Evolutionary conservation across 139 green algal species (phyloP).

Genomic region (Ettlia oleoabundans): DNA sequence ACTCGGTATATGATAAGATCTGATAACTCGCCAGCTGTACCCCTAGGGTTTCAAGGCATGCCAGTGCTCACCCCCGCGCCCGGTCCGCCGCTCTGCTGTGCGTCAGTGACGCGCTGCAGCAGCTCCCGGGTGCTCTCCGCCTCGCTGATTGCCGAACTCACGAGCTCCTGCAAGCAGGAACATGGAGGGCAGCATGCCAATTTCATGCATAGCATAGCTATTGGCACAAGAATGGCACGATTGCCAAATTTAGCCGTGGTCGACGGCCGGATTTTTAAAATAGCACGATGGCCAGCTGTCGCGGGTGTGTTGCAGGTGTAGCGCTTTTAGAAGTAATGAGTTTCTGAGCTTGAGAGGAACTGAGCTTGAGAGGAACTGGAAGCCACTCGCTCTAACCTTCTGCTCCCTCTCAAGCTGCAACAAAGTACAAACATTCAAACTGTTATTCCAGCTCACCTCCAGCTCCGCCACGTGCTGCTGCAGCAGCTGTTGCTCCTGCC

Average conservation of each 20-base stretch:
- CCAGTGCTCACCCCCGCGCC: not conserved
- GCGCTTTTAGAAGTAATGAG: no score
- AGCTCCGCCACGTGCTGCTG: not conserved
- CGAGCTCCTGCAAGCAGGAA: conserved; percentile 4
- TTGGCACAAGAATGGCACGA: not conserved
- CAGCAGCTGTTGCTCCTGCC: not conserved
- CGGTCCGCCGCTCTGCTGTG: not conserved
- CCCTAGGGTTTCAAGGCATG: not conserved
- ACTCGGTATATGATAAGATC: no score
- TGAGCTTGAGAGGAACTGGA: not conserved
- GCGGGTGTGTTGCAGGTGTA: no score
- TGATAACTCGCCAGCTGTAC: not conserved
- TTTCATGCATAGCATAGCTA: no score
- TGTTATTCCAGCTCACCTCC: not conserved
- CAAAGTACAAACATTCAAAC: not conserved
- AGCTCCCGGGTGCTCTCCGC: not conserved
- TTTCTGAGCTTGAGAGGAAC: not conserved
- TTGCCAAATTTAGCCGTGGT: no score
- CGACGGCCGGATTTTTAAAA: not conserved
- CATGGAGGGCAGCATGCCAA: no score
- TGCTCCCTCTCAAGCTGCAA: not conserved
- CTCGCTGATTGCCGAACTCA: not conserved
- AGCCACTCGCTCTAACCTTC: not conserved
- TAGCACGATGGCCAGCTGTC: not conserved
- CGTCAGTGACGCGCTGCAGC: not conserved